Evolutionary conservation across 1,284 basidiomycete species (phyloP).

Genomic region (Trichosporon asahii): DNA sequence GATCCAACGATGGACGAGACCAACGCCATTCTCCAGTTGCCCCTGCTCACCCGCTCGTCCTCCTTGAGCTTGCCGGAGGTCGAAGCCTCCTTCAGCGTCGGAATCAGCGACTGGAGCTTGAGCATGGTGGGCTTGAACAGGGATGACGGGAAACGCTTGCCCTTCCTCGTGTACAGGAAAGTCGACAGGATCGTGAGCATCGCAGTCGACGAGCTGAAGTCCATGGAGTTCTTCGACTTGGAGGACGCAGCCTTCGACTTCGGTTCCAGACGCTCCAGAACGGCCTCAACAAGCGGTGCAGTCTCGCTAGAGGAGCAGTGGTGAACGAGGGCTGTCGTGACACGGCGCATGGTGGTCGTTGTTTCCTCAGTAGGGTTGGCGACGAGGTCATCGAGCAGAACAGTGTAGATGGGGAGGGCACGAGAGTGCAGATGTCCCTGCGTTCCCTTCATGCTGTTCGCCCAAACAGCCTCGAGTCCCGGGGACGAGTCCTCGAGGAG

Average conservation of each 20-base stretch:
- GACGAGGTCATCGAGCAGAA: conserved; percentile 52
- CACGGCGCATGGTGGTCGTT: conserved; percentile 48
- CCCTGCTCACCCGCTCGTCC: conserved; percentile 7
- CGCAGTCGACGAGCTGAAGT: conserved; percentile 17
- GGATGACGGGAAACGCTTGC: conserved; percentile 55
- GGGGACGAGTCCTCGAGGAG: conserved; percentile 35
- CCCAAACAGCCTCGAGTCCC: conserved; percentile 46
- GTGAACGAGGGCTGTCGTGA: conserved; percentile 73
- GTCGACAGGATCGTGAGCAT: conserved; percentile 45
- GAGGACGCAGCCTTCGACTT: conserved; percentile 21
- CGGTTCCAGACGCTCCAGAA: conserved; percentile 32
- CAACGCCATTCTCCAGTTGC: conserved; percentile 32
- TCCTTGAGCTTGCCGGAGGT: conserved; percentile 8
- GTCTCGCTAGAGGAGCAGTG: conserved; percentile 69
- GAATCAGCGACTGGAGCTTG: conserved; percentile 31
- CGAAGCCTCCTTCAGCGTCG: conserved; percentile 18
- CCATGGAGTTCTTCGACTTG: conserved; percentile 10
- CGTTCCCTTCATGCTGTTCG: conserved; percentile 53
- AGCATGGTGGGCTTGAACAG: conserved; percentile 50
- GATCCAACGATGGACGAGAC: conserved; percentile 36
- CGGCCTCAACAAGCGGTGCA: conserved; percentile 58
- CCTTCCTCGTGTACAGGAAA: conserved; percentile 53
- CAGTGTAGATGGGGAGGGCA: conserved; percentile 61
- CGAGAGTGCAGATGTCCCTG: conserved; percentile 75
- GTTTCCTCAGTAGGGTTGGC: conserved; percentile 40